phyloP scores from a whole-genome alignment of 768 basidiomycete genomes.

The Naganishia kalamii region DNA sequence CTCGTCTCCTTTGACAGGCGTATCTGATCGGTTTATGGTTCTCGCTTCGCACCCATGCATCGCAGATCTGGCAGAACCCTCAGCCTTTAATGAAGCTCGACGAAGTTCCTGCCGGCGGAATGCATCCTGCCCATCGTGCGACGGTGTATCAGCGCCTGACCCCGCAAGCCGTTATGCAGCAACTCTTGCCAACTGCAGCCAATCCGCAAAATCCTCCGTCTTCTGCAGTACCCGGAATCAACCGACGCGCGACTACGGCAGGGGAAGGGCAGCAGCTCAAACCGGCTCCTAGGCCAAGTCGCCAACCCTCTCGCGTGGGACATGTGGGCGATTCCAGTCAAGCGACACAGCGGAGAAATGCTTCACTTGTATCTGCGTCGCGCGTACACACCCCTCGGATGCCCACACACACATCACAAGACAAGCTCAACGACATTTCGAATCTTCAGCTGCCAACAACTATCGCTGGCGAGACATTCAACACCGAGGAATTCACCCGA shows the following conservation, averaged over 20 bases:
- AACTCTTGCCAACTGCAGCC: constrained; percentile 34
- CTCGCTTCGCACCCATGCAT: constrained; percentile 92
- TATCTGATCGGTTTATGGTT: constrained; percentile 98
- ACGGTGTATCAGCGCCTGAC: constrained; percentile 44
- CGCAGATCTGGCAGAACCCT: constrained; percentile 99
- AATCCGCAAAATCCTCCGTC: neutral
- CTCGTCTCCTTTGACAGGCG: constrained; percentile 54
- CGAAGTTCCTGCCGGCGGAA: constrained; percentile 31
- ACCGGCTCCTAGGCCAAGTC: neutral
- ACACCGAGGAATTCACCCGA: constrained; percentile 81
- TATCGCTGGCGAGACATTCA: constrained; percentile 50
- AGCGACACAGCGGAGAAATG: neutral
- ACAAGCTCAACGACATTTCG: constrained; percentile 31
- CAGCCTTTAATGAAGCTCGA: constrained; percentile 50
- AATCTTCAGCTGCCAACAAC: constrained; percentile 53
- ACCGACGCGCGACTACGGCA: neutral
- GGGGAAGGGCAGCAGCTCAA: neutral
- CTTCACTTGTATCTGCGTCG: constrained; percentile 2
- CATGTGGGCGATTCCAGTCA: neutral
- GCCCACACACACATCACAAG: constrained; percentile 46
- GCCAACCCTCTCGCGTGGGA: neutral
- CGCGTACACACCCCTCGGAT: constrained; percentile 56
- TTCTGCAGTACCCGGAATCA: neutral
- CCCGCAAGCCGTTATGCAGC: constrained; percentile 44
- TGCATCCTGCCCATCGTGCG: constrained; percentile 43